Evolutionary conservation across 2,329 filamentous ascomycete genomes (phyloP), one percentile per base, ranked within the genome.

Genomic region (Penicillium paneum): DNA sequence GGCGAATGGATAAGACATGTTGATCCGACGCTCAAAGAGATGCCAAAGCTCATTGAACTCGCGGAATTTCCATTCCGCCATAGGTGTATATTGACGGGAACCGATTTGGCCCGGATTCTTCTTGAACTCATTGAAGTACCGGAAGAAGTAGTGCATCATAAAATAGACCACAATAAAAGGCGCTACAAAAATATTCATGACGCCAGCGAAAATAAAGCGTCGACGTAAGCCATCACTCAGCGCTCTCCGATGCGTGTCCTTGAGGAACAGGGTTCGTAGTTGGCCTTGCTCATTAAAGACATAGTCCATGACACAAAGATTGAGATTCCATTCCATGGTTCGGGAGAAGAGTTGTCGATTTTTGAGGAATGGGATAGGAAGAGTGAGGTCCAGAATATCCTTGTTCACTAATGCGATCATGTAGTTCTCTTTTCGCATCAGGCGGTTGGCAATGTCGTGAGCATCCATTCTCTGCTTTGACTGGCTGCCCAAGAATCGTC

Each of bases 381-480:
- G 81, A 0, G 89, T 91, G 42, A 97, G 79, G 68, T 99, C 87
- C 39, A 99, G 75, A 35, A 97, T 84, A 57, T 97, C 94, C 72
- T 99, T 97, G 78, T 99, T 99, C 76, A 97, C 91, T 66, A 99
- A 80, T 5, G 94, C 94, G 65, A 99, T 97, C 59, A 97, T 83
- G 66, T 97, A 99, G 67, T 99, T 99, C 59, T 97, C 93, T 67
- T 90, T 89, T 55, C 94, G 87, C 94, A 99, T 97, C 42, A 99
- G 76, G 31, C 94, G 85, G 68, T 97, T 99, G 7, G 94, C 94
- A 70, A 99, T 97, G 67, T 97, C 94, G 66, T 97, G 91, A 11
- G 94, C 94, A 73, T 97, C 94, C 64, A 99, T 86, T 58, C 93
- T 83, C 74, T 97, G 91, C 71, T 97, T 96, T 21, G 91, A 95